Conservation (phyloP, 768 basidiomycete genomes). For the Saitozyma podzolica region DNA sequence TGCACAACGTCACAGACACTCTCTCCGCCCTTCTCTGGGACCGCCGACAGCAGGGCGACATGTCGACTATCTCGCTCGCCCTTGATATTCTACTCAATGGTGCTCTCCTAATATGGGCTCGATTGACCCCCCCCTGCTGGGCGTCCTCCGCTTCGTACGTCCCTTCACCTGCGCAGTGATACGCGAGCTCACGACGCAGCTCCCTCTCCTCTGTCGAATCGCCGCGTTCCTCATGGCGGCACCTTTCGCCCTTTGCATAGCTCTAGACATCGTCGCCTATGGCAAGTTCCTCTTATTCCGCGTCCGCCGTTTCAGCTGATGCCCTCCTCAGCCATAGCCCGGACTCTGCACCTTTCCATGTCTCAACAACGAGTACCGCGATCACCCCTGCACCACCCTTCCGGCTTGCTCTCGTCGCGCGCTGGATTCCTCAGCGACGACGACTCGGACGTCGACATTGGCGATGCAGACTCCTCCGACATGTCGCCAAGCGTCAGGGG, state of each 20-base stretch:
- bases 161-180: too few relatives aligned
- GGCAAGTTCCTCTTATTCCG: conserved; percentile 15
- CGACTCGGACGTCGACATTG: too few relatives aligned
- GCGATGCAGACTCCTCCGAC: too few relatives aligned
- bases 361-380: conserved; percentile 28
- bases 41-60: too few relatives aligned
- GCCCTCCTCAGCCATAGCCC: conserved; percentile 22
- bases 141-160: conserved; percentile 2
- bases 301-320: background rate
- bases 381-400: conserved; percentile 36
- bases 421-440: too few relatives aligned
- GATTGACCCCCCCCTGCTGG: background rate
- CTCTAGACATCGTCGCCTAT: conserved; percentile 32
- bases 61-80: too few relatives aligned
- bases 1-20: too few relatives aligned
- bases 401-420: too few relatives aligned
- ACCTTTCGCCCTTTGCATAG: conserved; percentile 31
- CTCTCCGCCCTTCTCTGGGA: too few relatives aligned
- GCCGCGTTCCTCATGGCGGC: conserved; percentile 22
- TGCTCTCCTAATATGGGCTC: background rate
- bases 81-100: too few relatives aligned
- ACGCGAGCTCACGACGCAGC: too few relatives aligned
- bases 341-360: conserved; percentile 35
- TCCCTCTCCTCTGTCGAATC: conserved; percentile 28
- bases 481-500: too few relatives aligned